Percentiles rank a stretch among this genome's conserved stretches.
Evolutionary conservation across 495 filamentous ascomycete species (phyloP).

Genomic region (Letharia lupina): DNA sequence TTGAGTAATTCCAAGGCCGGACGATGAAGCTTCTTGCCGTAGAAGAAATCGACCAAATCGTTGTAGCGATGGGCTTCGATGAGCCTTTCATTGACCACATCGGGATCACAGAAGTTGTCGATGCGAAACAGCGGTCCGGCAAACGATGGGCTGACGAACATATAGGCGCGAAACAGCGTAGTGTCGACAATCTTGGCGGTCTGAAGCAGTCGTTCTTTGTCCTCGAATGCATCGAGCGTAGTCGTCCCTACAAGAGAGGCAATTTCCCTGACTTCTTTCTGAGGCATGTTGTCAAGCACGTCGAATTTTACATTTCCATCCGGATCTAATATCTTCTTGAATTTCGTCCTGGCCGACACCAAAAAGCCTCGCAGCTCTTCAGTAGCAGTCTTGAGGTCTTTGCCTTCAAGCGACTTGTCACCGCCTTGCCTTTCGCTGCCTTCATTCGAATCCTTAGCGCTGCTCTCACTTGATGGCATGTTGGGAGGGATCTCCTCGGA

Average conservation of each 20-base stretch:
- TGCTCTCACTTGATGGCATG: slow-evolving; percentile 14
- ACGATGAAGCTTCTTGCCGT: slow-evolving; percentile 87
- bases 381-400: slow-evolving; percentile 72
- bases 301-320: slow-evolving; percentile 63
- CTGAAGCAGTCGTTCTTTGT: slow-evolving; percentile 60
- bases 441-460: slow-evolving; percentile 20
- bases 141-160: slow-evolving; percentile 77
- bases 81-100: slow-evolving; percentile 86
- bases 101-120: slow-evolving; percentile 93
- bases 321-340: slow-evolving; percentile 73
- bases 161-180: slow-evolving; percentile 84
- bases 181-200: slow-evolving; percentile 84
- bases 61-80: slow-evolving; percentile 83
- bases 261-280: slow-evolving; percentile 35
- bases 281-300: slow-evolving; percentile 42
- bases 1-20: slow-evolving; percentile 76
- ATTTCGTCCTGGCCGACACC: slow-evolving; percentile 68
- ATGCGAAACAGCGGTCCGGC: slow-evolving; percentile 90
- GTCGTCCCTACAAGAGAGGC: slow-evolving; percentile 34
- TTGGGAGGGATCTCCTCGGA: neutral
- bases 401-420: slow-evolving; percentile 55
- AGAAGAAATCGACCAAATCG: slow-evolving; percentile 92
- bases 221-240: slow-evolving; percentile 39
- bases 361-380: slow-evolving; percentile 77
- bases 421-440: slow-evolving; percentile 27